Evolutionary conservation across 1,139 yeast genomes (phyloP), one percentile per base, ranked within the genome.

Genomic region (Pichia sp.): DNA sequence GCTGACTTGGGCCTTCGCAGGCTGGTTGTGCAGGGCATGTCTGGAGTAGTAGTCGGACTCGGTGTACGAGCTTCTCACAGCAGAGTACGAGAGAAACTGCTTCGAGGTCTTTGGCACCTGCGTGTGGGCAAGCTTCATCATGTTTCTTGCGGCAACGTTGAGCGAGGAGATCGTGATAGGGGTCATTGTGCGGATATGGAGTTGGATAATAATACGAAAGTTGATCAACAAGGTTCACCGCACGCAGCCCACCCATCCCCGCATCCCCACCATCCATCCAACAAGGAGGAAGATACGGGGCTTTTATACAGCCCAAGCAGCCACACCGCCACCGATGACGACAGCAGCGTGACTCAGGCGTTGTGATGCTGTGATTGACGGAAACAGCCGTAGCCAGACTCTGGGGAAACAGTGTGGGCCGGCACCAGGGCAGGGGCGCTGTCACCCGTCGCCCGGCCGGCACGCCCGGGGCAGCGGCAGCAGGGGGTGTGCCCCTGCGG

Each of bases 71-170:
- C 52, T 50, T 40, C 53, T 50, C 22, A 60, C 55, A 25, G 55
- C 58, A 16, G 58, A 49, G 49, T 54, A 61, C 2, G 67, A 62
- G 3, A 64, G 58, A 46, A 58, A 62, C 31, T 54, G 50, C 48
- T 60, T 53, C 1, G 51, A 39, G 9, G 46, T 39, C 19, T 39
- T 46, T 16, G 42, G 21, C 13, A 45, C 31, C 18, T 44, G n/a
- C n/a, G n/a, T n/a, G n/a, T n/a, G 19, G n/a, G 55, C 46, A 4
- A 55, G 22, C 47, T 53, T 58, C 30, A 59, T 47, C 43, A 59
- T 59, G 50, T 65, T 59, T 54, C 60, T 63, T 3, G 69, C 56
- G 34, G 66, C 60, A 26, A 58, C 50, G 45, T 64, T 65, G 18
- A 65, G 50, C 12, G 58, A 53, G 48, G 45, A 47, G 44, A 59